phyloP scores from a whole-genome alignment of 768 basidiomycete species.

The Leccinum boreale region DNA sequence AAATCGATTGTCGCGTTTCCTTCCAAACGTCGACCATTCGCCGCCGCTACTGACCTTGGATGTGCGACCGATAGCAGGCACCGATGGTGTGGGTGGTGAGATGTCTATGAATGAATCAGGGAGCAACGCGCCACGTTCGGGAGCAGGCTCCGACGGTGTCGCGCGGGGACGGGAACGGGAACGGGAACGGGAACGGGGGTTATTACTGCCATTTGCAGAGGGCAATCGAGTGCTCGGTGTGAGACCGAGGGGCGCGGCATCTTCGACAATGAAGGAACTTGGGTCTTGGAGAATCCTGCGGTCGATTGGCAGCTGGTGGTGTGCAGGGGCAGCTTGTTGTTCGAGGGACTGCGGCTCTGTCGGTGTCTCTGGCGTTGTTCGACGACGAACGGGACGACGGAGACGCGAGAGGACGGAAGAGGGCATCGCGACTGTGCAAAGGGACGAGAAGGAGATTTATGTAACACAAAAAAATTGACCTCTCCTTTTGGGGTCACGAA shows the following conservation, averaged over 20 bases:
- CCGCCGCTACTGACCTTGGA: constrained; percentile 21
- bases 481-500: constrained; percentile 24
- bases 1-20: constrained; percentile 16
- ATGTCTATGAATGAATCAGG: constrained; percentile 4
- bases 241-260: constrained; percentile 18
- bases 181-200: constrained; percentile 6
- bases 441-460: not conserved
- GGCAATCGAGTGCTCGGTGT: constrained; percentile 29
- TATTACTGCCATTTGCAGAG: not conserved
- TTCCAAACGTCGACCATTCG: constrained; percentile 38
- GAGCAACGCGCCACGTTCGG: not conserved
- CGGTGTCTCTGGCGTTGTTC: constrained; percentile 12
- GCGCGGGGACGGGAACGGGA: constrained; percentile 5
- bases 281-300: constrained; percentile 31
- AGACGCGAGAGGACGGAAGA: constrained; percentile 33
- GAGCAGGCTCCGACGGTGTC: not conserved
- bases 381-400: constrained; percentile 25
- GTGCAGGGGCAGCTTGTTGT: not conserved
- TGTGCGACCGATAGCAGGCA: constrained; percentile 11
- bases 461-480: constrained; percentile 13
- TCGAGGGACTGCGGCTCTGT: not conserved
- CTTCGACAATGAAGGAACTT: constrained; percentile 19
- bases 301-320: constrained; percentile 15
- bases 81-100: constrained; percentile 11
- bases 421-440: constrained; percentile 10